These are phyloP conservation scores for Rhodomyrtus tomentosa DNA, from an alignment of 345 rosid genomes.

Conservation along the genomic window DNA sequence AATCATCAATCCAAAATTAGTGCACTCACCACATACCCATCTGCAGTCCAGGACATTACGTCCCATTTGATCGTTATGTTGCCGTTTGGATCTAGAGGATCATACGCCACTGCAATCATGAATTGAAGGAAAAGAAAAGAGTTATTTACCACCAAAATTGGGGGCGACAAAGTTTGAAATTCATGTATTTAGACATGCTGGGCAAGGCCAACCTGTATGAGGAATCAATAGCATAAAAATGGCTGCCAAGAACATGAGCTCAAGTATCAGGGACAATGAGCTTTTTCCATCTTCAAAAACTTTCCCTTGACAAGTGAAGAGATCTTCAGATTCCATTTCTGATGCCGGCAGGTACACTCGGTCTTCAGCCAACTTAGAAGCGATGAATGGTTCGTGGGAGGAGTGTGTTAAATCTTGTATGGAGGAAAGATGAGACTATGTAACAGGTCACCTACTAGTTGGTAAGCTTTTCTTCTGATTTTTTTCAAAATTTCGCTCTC, in stretches of 20 bases:
- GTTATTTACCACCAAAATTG: neutral
- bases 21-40: constrained; percentile 59
- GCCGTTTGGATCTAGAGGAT: constrained; percentile 68
- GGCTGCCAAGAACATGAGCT: constrained; percentile 10
- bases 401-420: neutral
- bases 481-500: neutral
- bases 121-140: neutral
- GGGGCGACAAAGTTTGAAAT: neutral
- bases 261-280: constrained; percentile 1
- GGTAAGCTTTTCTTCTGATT: constrained; percentile 6
- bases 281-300: neutral
- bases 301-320: neutral
- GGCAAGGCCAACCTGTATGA: constrained; percentile 19
- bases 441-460: constrained; percentile 35
- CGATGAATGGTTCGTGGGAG: neutral
- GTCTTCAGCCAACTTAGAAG: neutral
- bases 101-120: constrained; percentile 38
- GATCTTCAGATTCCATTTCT: neutral
- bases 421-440: neutral
- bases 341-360: neutral
- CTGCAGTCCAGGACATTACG: constrained; percentile 56
- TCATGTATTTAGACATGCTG: neutral
- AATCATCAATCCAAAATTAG: neutral
- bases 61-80: constrained; percentile 83
- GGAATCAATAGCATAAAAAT: constrained; percentile 15